A percentile compares a stretch with the other conserved stretches of the same genome.
phyloP scores from a whole-genome alignment of 2,329 filamentous ascomycete species.

The Magnaporthiopsis incrustans region DNA sequence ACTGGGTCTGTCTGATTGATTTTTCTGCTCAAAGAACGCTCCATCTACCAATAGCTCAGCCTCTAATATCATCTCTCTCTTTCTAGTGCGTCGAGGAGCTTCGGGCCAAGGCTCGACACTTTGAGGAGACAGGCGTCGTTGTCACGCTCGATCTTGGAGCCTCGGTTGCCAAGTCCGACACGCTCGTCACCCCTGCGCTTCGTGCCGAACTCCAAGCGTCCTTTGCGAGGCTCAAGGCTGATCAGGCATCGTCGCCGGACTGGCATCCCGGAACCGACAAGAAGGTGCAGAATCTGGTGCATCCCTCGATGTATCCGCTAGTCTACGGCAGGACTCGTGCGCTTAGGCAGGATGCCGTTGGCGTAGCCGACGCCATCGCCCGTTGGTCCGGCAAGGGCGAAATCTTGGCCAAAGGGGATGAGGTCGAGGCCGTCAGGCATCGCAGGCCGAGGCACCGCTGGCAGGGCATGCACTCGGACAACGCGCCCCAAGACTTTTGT shows the following conservation, averaged over 20 bases:
- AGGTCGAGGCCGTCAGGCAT: not conserved
- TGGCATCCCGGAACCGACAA: slow-evolving; percentile 48
- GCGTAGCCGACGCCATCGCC: slow-evolving; percentile 17
- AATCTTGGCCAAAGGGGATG: slow-evolving; percentile 6
- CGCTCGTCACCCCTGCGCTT: slow-evolving; percentile 25
- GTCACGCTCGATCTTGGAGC: slow-evolving; percentile 31
- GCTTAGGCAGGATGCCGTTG: slow-evolving; percentile 26
- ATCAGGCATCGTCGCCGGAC: slow-evolving; percentile 29
- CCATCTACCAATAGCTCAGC: not conserved
- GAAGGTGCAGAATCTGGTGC: slow-evolving; percentile 48
- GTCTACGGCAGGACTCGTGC: slow-evolving; percentile 27
- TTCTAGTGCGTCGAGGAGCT: slow-evolving; percentile 35
- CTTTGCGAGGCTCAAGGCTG: slow-evolving; percentile 33
- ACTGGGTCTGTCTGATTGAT: slow-evolving; percentile 14
- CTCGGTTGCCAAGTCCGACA: slow-evolving; percentile 46
- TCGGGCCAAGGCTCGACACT: slow-evolving; percentile 39
- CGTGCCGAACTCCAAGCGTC: slow-evolving; percentile 26
- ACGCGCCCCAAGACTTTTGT: not conserved
- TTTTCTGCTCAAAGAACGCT: not conserved
- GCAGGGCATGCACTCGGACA: not conserved
- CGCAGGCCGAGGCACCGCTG: not conserved
- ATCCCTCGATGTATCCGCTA: slow-evolving; percentile 52
- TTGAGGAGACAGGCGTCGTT: slow-evolving; percentile 30
- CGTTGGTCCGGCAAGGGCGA: slow-evolving; percentile 17
- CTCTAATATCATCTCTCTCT: not conserved